These are phyloP conservation scores for Didymellaceae sp. DNA, from an alignment of 2,329 filamentous ascomycete species.

Conservation along the genomic window DNA sequence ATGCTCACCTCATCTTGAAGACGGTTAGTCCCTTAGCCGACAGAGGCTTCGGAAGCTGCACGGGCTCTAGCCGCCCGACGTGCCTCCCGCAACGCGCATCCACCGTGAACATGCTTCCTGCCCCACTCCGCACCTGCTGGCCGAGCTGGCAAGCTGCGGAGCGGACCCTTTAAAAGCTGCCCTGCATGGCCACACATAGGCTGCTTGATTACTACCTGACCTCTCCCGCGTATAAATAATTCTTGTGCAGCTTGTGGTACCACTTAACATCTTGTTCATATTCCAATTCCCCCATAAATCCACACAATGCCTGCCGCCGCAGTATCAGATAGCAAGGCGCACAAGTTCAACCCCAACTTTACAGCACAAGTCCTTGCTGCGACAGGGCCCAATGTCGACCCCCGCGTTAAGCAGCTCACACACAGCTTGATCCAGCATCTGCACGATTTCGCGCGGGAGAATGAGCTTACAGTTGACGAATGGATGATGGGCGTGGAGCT, in stretches of 20 bases:
- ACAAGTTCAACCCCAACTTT: constrained; percentile 75
- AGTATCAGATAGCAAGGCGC: constrained; percentile 15
- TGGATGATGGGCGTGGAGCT: constrained; percentile 78
- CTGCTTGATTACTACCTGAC: constrained; percentile 4
- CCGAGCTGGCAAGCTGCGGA: not conserved
- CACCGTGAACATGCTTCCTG: not conserved
- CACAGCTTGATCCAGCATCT: constrained; percentile 71
- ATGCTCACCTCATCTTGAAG: not conserved
- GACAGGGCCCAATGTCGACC: constrained; percentile 72
- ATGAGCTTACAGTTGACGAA: constrained; percentile 78
- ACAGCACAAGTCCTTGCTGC: constrained; percentile 75
- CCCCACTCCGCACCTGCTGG: not conserved
- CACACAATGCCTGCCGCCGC: constrained; percentile 12
- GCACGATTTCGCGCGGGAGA: constrained; percentile 78
- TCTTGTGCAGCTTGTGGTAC: constrained; percentile 6
- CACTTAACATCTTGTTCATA: not conserved
- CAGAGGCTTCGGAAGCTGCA: not conserved
- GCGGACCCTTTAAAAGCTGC: constrained; percentile 16
- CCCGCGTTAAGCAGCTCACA: constrained; percentile 69
- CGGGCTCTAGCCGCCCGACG: not conserved
- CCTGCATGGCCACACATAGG: constrained; percentile 10
- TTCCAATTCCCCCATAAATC: not conserved
- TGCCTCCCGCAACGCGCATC: not conserved
- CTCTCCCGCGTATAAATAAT: not conserved
- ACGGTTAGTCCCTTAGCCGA: constrained; percentile 1